Percentiles rank a stretch among this genome's conserved stretches.
phyloP scores from a whole-genome alignment of 208 protist species.

The Acanthamoeba triangularis region DNA sequence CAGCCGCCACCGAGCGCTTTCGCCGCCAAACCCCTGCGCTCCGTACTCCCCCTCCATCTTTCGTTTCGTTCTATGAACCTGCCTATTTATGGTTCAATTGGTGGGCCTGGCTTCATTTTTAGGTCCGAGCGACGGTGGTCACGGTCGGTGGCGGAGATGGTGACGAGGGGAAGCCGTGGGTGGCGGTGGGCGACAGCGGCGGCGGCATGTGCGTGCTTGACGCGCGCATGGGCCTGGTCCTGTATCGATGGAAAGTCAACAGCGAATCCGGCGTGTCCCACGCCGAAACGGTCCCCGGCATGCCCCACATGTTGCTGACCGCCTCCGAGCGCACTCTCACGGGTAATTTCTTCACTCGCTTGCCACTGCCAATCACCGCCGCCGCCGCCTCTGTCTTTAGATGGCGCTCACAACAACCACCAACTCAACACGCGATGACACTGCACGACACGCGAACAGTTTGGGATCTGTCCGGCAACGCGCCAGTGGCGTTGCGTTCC shows the following conservation, averaged over 20 bases:
- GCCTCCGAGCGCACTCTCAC: conserved; percentile 11
- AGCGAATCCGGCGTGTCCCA: conserved; percentile 1
- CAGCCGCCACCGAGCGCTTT: not conserved
- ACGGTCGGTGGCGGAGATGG: not conserved
- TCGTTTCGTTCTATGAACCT: not conserved
- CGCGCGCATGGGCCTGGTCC: conserved; percentile 31
- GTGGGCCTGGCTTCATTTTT: not conserved
- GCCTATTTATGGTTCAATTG: not conserved
- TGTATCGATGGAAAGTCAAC: conserved; percentile 32
- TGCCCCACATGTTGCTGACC: conserved; percentile 3
- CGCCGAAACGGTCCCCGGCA: conserved; percentile 1
- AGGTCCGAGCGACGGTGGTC: conserved; percentile 2
- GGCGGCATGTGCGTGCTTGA: conserved; percentile 48
- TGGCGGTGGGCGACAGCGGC: conserved; percentile 35
- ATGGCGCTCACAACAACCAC: not conserved
- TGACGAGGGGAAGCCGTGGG: not conserved
- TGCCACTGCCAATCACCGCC: no score
- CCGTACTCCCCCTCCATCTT: not conserved
- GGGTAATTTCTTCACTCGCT: not conserved
- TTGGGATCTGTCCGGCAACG: conserved; percentile 5
- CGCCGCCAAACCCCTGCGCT: not conserved
- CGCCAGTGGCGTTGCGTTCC: not conserved
- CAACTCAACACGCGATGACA: no score
- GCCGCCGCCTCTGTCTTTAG: not conserved
- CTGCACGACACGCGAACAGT: not conserved